Evolutionary conservation across 208 protist genomes (phyloP).

Genomic region (Strigomonas galati): DNA sequence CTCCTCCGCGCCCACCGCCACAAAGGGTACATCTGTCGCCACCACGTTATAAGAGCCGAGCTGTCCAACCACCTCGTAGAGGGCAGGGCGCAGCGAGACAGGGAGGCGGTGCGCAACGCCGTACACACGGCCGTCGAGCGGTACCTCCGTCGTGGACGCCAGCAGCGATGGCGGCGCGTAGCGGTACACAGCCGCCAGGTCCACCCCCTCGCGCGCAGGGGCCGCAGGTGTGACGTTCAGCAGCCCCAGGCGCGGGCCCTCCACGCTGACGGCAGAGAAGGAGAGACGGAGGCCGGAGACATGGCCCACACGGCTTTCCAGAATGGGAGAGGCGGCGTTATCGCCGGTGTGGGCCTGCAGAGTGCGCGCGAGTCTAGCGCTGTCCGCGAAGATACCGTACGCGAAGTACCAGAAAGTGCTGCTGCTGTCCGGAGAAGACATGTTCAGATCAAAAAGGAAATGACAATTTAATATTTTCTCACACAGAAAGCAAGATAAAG

Average conservation of each 20-base stretch:
- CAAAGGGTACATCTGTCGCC: constrained; percentile 19
- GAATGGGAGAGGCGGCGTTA: constrained; percentile 15
- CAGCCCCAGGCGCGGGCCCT: constrained; percentile 28
- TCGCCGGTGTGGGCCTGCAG: neutral
- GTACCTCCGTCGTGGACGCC: neutral
- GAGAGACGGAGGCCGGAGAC: constrained; percentile 19
- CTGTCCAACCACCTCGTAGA: constrained; percentile 30
- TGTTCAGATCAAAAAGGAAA: neutral
- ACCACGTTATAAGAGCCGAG: constrained; percentile 43
- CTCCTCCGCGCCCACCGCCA: constrained; percentile 15
- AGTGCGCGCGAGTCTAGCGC: neutral
- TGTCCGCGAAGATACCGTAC: constrained; percentile 21
- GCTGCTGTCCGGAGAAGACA: neutral
- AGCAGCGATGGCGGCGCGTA: constrained; percentile 3
- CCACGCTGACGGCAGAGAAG: constrained; percentile 34
- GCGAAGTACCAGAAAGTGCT: constrained; percentile 35
- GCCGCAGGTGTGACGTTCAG: constrained; percentile 26
- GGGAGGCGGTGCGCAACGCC: constrained; percentile 36
- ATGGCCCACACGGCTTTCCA: constrained; percentile 1
- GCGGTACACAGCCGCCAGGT: constrained; percentile 8
- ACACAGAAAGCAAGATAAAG: neutral
- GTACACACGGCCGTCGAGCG: constrained; percentile 30
- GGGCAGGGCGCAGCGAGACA: constrained; percentile 7
- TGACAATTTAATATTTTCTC: no score
- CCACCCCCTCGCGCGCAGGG: constrained; percentile 3